Evolutionary conservation across 192 early-diverging fungal genomes (phyloP).

Genomic region (Rhizophagus clarus): DNA sequence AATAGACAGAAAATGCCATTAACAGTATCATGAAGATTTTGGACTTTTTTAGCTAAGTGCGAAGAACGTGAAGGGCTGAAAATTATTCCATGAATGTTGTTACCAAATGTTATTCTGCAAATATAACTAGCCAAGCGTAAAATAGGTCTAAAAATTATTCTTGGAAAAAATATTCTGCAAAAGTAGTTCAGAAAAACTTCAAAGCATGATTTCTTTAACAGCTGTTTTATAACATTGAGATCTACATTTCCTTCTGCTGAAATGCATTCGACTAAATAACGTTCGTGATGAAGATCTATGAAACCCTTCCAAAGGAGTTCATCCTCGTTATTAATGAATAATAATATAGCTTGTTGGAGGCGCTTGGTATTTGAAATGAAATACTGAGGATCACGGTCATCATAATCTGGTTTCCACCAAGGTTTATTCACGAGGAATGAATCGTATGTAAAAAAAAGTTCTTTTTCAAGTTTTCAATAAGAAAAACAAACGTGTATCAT

Average conservation of each 20-base stretch:
- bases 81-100: too few species aligned
- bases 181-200: background rate
- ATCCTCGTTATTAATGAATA: background rate
- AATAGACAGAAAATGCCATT: conserved; percentile 6
- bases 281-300: conserved; percentile 25
- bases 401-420: conserved; percentile 20
- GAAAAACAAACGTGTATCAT: too few species aligned
- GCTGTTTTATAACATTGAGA: background rate
- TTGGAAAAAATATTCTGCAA: background rate
- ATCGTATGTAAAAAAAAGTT: background rate
- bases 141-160: background rate
- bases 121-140: background rate
- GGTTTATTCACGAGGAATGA: conserved; percentile 7
- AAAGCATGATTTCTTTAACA: conserved; percentile 18
- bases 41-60: background rate
- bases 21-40: conserved; percentile 1
- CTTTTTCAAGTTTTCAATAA: too few species aligned
- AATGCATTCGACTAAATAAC: conserved; percentile 25
- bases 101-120: background rate
- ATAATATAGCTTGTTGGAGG: conserved; percentile 25
- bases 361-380: conserved; percentile 10
- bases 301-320: conserved; percentile 19
- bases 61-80: background rate
- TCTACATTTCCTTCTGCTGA: background rate
- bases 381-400: conserved; percentile 10